A percentile compares a stretch with the other conserved stretches of the same genome.
Evolutionary conservation across 2,329 filamentous ascomycete species (phyloP).

Genomic region (Uncinocarpus reesii): DNA sequence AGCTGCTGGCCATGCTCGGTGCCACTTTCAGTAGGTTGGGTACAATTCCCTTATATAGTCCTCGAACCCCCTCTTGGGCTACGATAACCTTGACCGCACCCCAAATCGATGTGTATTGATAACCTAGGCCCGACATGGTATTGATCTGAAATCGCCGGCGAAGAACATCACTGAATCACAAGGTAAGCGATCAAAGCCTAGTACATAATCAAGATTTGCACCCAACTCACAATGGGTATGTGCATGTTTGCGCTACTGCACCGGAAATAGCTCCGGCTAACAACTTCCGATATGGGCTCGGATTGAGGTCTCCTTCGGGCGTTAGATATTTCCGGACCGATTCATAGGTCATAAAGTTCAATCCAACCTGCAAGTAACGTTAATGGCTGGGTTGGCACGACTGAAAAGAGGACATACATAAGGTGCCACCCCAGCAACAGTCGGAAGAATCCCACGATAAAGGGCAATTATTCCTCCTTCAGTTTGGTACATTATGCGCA

Average conservation of each 20-base stretch:
- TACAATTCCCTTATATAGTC: conserved; percentile 90
- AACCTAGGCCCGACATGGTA: conserved; percentile 97
- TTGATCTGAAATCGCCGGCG: conserved; percentile 95
- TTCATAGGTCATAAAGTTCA: conserved; percentile 99
- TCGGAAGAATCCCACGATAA: conserved; percentile 91
- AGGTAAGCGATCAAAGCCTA: conserved; percentile 12
- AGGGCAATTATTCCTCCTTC: conserved; percentile 77
- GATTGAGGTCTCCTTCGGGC: conserved; percentile 75
- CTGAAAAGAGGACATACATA: conserved; percentile 53
- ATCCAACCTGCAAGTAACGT: conserved; percentile 54
- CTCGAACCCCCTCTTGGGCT: conserved; percentile 67
- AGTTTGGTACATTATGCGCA: conserved; percentile 74
- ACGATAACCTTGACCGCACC: conserved; percentile 78
- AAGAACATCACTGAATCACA: conserved; percentile 62
- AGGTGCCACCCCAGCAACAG: conserved; percentile 86
- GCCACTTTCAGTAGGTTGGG: conserved; percentile 95
- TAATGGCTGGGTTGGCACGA: conserved; percentile 3
- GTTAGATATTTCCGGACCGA: conserved; percentile 74
- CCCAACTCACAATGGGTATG: conserved; percentile 77
- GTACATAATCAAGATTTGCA: conserved; percentile 4
- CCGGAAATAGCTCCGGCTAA: conserved; percentile 88
- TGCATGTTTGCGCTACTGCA: conserved; percentile 91
- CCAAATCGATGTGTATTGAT: conserved; percentile 78
- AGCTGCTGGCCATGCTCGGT: conserved; percentile 96
- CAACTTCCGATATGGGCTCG: conserved; percentile 67